Base-by-base conservation (phyloP, 1,284 basidiomycete genomes). In the Phellopilus nigrolimitatus region DNA sequence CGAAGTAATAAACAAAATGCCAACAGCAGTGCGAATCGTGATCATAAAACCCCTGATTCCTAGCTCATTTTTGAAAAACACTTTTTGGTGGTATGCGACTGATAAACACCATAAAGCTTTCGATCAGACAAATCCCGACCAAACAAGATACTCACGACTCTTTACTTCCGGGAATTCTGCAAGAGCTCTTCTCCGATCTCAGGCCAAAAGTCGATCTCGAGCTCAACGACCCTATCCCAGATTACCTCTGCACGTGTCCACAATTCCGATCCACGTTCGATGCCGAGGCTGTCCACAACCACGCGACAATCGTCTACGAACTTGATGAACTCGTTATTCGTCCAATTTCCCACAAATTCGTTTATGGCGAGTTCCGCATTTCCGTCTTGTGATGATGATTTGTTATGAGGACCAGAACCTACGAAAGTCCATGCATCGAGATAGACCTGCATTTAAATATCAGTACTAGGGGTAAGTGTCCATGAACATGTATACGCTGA, bases 381-480 rank as follows among this genome's bases (percentile, higher is more conserved):
- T 10, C 60, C 52, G 15, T 57, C 58, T 19, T 41, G 52, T 25
- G 42, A 56, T 31, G 34, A 49, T 43, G 45, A 57, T 4, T 24
- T 48, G 15, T 37, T 51, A 9, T 3, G 51, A 43, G 21, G 66
- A 49, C 30, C 62, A 51, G 0, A 65, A 60, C 37, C 68, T 33
- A 82, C 83, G 52, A 69, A 68, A 3, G 70, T 69, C 86, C 86
- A 88, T 3, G 82, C 76, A 48, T 84, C 79, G 15, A 86, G 69
- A 62, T 88, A 88, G 12, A 69, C 62, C 70, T 71, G 36, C 9
- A 46, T 3, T 15, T 22, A 40, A 28, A 40, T 3, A n/a, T 21
- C 33, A 27, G 9, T 10, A 36, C 27, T 7, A 34, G 3, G 17
- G 27, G 31, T 36, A 2, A 12, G 2, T 15, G 10, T 21, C 41